phyloP scores from a whole-genome alignment of 768 basidiomycete genomes.

The Postia placenta region DNA sequence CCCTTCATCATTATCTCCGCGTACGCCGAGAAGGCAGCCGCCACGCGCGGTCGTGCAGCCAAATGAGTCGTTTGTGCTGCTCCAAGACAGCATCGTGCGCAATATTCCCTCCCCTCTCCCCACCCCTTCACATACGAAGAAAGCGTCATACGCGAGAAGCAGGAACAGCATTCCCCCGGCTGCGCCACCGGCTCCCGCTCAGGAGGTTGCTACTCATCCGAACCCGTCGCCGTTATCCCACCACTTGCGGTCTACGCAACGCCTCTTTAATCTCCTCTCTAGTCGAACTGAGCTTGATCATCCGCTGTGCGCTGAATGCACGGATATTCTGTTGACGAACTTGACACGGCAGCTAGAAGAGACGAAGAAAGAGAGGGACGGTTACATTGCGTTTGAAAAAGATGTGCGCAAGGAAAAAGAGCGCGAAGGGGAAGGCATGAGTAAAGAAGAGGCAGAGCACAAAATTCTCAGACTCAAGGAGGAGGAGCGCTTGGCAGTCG shows the following conservation, averaged over 20 bases:
- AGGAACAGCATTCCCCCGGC: conserved; percentile 20
- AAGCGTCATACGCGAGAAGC: conserved; percentile 33
- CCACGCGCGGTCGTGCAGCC: conserved; percentile 51
- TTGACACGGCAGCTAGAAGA: conserved; percentile 83
- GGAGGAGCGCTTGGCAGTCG: conserved; percentile 64
- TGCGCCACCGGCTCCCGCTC: conserved; percentile 21
- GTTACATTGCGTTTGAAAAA: conserved; percentile 89
- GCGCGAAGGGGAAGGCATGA: conserved; percentile 53
- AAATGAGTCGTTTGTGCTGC: conserved; percentile 86
- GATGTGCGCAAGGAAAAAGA: conserved; percentile 81
- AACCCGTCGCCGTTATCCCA: conserved; percentile 73
- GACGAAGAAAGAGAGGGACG: conserved; percentile 86
- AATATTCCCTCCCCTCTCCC: conserved; percentile 56
- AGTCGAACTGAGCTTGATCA: conserved; percentile 81
- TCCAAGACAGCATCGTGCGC: conserved; percentile 77
- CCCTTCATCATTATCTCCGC: conserved; percentile 38
- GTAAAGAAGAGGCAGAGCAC: conserved; percentile 60
- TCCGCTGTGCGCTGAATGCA: conserved; percentile 93
- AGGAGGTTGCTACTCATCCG: conserved; percentile 45
- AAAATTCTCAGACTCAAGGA: conserved; percentile 67
- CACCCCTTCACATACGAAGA: conserved; percentile 37
- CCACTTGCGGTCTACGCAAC: conserved; percentile 68
- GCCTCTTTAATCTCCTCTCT: conserved; percentile 72
- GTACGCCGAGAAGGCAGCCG: conserved; percentile 55
- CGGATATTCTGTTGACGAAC: conserved; percentile 68